Base-by-base conservation (phyloP, 116 monocot species). In the Thalassia testudinum region DNA sequence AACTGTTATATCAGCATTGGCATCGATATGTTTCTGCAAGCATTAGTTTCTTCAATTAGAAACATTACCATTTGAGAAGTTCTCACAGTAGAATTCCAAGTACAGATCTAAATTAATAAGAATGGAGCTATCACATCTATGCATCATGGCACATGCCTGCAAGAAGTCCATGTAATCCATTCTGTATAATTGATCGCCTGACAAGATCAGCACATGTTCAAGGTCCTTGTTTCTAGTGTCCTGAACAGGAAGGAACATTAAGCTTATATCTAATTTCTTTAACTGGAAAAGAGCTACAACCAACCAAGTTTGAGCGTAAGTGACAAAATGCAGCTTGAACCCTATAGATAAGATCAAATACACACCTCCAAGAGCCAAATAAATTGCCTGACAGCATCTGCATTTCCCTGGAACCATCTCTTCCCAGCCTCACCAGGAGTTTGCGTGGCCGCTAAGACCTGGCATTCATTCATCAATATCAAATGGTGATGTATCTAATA, bases 161-260 rank as follows among this genome's bases (percentile, higher is more conserved):
- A 91, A 42, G 54, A 84, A 74, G 37, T 85, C 79, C 85, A 85
- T 85, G 55, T 91, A 91, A 55, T 91, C 78, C 91, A 91, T 91
- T 12, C 76, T 70, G 27, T 91, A 91, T 10, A 91, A 50, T 21
- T 91, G 91, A 65, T 91, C 91, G 1, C 85, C 91, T 13, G 74
- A 82, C 60, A 91, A 62, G 65, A 91, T 85, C 34, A 85, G 27
- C 24, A 91, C 65, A 47, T 85, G 67, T 44, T 91, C 78, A 13
- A 85, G 74, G 40, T 79, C 62, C 64, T 79, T 91, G 42, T 68
- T 76, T 51, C 62, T 75, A 3, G 80, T 53, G 64, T 80, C 84
- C 89, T 90, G 49, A 20, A 54, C 30, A 17, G 1, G 24, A 40
- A 42, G n/a, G n/a, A n/a, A n/a, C 54, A 55, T 19, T 28, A 21